Percentiles rank a stretch among this genome's conserved stretches.
Conservation (phyloP, 345 rosid species). For the Eucalyptus marginata region DNA sequence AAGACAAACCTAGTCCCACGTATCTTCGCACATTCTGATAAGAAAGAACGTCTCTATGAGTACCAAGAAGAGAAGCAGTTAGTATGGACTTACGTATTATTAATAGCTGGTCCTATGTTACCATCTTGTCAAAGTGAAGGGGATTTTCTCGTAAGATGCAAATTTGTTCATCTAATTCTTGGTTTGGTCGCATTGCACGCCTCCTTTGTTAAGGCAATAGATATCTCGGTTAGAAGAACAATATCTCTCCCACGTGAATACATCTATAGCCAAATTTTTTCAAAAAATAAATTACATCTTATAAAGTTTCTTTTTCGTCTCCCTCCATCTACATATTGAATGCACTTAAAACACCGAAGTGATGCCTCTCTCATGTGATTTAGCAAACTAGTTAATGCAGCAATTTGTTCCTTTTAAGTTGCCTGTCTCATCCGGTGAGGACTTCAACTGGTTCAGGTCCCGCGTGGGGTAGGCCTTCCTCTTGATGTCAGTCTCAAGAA, state of each 20-base stretch:
- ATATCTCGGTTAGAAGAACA: neutral
- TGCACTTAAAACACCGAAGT: neutral
- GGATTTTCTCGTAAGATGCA: neutral
- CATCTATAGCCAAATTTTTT: neutral
- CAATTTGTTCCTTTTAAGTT: neutral
- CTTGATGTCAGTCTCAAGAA: neutral
- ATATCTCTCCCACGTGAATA: neutral
- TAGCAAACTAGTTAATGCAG: neutral
- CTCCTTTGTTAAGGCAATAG: neutral
- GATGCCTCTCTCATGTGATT: neutral
- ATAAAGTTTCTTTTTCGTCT: neutral
- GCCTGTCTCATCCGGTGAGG: neutral
- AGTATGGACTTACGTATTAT: neutral
- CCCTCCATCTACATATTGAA: neutral
- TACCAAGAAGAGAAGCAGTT: neutral
- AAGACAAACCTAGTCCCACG: neutral
- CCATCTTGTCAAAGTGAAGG: neutral
- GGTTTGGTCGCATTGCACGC: neutral
- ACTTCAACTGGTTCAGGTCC: neutral
- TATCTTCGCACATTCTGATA: neutral
- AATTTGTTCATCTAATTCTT: neutral
- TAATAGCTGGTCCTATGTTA: neutral
- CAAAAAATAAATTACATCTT: neutral
- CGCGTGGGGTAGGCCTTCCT: neutral
- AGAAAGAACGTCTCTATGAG: neutral